Base-by-base conservation (phyloP, 2,329 filamentous ascomycete species). In the Grosmannia serpens region DNA sequence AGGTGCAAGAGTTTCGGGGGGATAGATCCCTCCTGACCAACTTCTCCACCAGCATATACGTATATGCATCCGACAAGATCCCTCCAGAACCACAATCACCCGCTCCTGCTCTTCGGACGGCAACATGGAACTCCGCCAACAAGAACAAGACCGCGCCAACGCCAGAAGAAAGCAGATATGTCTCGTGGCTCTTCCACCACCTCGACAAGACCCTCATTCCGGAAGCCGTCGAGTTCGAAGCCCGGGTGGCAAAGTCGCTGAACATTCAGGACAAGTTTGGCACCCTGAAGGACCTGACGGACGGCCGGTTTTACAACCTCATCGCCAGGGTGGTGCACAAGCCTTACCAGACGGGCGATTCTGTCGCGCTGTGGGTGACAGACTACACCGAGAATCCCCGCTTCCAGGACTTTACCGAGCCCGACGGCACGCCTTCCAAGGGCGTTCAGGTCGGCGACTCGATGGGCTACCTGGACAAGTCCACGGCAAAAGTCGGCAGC, bases 351-450 rank as follows among this genome's bases (percentile, higher is more conserved):
- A 24, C 64, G 8, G 67, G 68, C 26, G 76, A 79, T 29, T 79
- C 71, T 59, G 71, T 81, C 15, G 81, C 83, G 6, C 63, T 96
- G 0, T 91, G 91, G 75, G 74, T 95, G 22, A 87, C 88, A 0
- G 91, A 96, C 70, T 96, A 91, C 69, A 95, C 90, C 0, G 73
- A 81, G 55, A 89, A 96, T 65, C 66, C 75, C 0, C 60, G 66
- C 1, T 84, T 96, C 59, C 85, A 78, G 63, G 70, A 83, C 41
- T 83, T 73, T 54, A 65, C 66, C 13, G 70, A 65, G 60, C 15
- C 50, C 31, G 67, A 68, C 27, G 65, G 62, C 24, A 62, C 69
- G 3, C 62, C 4, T 67, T 68, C 6, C 47, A 77, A 82, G 53
- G 80, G 79, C 4, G 82, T 86, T 63, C 69, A 58, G 17, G 52